A percentile compares a stretch with the other conserved stretches of the same genome.
These are phyloP conservation scores for Diaporthe eres DNA, from an alignment of 2,329 filamentous ascomycete species.

Conservation along the genomic window DNA sequence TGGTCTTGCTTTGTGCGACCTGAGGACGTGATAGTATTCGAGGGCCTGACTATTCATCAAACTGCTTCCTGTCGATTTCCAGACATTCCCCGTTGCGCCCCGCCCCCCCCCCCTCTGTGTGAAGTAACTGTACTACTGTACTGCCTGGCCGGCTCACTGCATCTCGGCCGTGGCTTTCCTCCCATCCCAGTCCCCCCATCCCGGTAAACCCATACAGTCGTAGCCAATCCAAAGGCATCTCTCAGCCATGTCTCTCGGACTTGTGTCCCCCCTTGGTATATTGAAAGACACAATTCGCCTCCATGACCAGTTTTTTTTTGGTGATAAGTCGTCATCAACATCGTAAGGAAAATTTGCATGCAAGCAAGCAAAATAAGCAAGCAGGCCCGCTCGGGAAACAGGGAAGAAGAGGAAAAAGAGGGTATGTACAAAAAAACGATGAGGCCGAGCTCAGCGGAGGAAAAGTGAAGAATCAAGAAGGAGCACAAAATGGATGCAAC, in stretches of 20 bases:
- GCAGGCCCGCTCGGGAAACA: conserved; percentile 20
- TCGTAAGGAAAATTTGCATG: conserved; percentile 28
- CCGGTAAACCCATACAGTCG: conserved; percentile 7
- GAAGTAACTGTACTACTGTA: conserved; percentile 14
- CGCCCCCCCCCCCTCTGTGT: not conserved
- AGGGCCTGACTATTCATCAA: conserved; percentile 30
- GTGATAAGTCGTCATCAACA: conserved; percentile 37
- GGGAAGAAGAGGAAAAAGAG: not conserved
- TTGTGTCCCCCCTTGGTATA: conserved; percentile 38
- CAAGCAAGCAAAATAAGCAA: conserved; percentile 3
- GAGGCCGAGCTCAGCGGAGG: conserved; percentile 16
- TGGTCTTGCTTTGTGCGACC: conserved; percentile 8
- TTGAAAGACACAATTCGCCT: conserved; percentile 34
- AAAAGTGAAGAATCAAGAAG: conserved; percentile 3
- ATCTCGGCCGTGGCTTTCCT: conserved; percentile 9
- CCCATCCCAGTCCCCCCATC: not conserved
- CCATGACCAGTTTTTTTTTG: conserved; percentile 28
- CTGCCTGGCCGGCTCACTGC: conserved; percentile 29
- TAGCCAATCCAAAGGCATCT: conserved; percentile 30
- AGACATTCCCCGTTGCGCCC: not conserved
- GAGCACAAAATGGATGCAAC: not conserved
- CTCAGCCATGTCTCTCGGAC: conserved; percentile 35
- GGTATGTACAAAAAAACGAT: conserved; percentile 27
- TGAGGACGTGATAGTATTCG: conserved; percentile 31
- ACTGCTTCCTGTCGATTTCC: conserved; percentile 28